These are phyloP conservation scores for Fraxinus floribunda DNA, from an alignment of 305 asterid species.

Conservation along the genomic window DNA sequence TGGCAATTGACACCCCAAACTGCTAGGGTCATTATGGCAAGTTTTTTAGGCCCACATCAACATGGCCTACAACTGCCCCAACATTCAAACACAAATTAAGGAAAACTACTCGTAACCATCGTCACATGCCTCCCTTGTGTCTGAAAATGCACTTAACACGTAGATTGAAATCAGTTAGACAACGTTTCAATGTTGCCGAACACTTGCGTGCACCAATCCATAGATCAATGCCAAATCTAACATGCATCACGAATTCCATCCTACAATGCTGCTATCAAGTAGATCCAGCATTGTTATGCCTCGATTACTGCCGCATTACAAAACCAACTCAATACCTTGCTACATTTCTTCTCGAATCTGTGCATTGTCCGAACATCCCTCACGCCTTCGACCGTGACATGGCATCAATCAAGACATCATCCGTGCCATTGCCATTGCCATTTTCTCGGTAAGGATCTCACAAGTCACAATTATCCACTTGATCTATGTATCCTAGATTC, in stretches of 20 bases:
- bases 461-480: background rate
- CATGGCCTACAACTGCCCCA: background rate
- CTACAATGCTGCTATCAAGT: background rate
- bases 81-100: background rate
- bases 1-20: background rate
- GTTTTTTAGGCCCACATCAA: background rate
- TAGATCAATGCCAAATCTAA: background rate
- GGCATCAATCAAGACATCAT: background rate
- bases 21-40: background rate
- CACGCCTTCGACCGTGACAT: background rate
- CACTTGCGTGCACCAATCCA: background rate
- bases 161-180: background rate
- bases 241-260: background rate
- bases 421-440: background rate
- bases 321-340: background rate
- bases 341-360: background rate
- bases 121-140: background rate
- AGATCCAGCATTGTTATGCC: background rate
- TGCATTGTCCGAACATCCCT: background rate
- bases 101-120: background rate
- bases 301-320: background rate
- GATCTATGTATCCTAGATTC: constrained; percentile 20
- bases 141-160: background rate
- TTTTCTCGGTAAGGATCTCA: background rate
- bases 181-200: background rate